Conservation (phyloP, 2,329 filamentous ascomycete species). For the Verticillium nonalfalfae region DNA sequence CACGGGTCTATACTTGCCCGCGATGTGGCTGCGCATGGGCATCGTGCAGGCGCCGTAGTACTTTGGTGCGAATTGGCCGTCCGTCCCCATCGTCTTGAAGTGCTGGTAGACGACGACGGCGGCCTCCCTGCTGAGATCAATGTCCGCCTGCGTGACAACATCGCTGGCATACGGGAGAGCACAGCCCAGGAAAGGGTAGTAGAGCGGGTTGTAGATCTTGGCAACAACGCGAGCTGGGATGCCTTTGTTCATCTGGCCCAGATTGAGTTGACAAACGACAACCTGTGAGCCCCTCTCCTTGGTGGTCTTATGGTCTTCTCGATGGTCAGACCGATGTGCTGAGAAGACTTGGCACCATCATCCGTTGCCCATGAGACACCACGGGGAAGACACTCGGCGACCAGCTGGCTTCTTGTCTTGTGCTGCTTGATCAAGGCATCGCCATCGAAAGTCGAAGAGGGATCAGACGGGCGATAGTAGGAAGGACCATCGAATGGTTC, state of each 20-base stretch:
- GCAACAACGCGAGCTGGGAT: neutral
- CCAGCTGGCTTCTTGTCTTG: neutral
- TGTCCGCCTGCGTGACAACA: neutral
- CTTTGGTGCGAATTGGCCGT: neutral
- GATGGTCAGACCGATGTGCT: neutral
- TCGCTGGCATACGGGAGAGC: neutral
- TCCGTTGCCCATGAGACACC: neutral
- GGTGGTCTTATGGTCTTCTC: neutral
- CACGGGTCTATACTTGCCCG: neutral
- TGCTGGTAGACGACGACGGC: neutral
- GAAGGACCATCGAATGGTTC: neutral
- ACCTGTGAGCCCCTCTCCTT: neutral
- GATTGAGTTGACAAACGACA: neutral
- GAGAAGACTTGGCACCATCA: neutral
- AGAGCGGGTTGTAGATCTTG: neutral
- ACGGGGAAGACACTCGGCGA: neutral
- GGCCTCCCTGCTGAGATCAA: neutral
- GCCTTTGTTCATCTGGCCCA: neutral
- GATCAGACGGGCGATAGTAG: neutral
- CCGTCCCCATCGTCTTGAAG: neutral
- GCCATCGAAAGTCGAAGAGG: neutral
- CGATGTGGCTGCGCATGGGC: neutral
- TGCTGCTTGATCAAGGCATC: neutral
- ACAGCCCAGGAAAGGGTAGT: neutral
- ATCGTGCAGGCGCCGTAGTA: neutral